Conservation (phyloP, 257 asterid genomes). For the Ilex asprella region DNA sequence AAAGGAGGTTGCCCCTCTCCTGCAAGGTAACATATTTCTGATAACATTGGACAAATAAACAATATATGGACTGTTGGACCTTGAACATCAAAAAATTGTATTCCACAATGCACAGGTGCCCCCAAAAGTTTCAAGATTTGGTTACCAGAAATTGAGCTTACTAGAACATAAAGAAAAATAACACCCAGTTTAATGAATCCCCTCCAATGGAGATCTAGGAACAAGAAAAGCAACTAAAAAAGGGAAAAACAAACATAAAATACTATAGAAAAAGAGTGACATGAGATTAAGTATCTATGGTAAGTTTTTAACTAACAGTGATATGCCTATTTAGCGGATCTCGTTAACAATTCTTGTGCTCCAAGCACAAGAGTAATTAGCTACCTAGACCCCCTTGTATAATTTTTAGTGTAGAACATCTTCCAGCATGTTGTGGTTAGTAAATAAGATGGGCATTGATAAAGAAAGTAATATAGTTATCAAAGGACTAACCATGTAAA, state of each 20-base stretch:
- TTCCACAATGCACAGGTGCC: neutral
- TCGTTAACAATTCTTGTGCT: neutral
- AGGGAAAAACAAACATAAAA: neutral
- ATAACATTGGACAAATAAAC: neutral
- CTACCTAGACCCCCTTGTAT: too few species aligned
- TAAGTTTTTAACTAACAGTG: too few species aligned
- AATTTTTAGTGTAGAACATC: too few species aligned
- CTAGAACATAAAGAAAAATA: too few species aligned
- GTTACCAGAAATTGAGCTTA: too few species aligned
- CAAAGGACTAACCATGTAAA: constrained; percentile 60
- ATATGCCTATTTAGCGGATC: too few species aligned
- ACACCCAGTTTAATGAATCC: neutral
- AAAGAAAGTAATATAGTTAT: neutral
- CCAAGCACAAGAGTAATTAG: neutral
- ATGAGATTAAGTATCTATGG: too few species aligned
- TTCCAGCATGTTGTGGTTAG: neutral
- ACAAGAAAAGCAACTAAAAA: neutral
- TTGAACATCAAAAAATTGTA: neutral
- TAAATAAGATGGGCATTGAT: too few species aligned
- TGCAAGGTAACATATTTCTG: constrained; percentile 24
- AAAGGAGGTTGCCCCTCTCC: constrained; percentile 53
- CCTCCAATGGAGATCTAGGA: too few species aligned
- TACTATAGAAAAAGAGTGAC: too few species aligned
- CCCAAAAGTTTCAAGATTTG: neutral
- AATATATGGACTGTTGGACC: neutral